Conservation (phyloP, 257 asterid species). For the Rhazya stricta region DNA sequence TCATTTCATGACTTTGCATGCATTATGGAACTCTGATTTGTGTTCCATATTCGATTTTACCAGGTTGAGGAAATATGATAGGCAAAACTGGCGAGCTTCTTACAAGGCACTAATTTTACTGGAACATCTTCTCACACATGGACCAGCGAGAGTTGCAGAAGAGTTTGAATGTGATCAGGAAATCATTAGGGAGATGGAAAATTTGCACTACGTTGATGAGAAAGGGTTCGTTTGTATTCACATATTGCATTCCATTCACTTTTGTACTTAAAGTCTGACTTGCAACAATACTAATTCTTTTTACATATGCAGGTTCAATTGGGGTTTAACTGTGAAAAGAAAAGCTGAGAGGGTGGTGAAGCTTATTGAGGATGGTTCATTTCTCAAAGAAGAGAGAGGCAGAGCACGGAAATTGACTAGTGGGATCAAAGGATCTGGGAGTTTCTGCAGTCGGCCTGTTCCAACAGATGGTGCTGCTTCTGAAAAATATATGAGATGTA, state of each 20-base stretch:
- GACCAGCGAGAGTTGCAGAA: slow-evolving; percentile 71
- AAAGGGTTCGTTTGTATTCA: slow-evolving; percentile 42
- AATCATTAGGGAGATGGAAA: slow-evolving; percentile 45
- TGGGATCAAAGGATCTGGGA: slow-evolving; percentile 79
- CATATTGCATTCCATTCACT: background rate
- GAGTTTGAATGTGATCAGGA: slow-evolving; percentile 60
- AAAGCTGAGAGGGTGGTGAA: slow-evolving; percentile 45
- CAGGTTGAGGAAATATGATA: slow-evolving; percentile 60
- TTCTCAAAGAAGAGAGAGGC: slow-evolving; percentile 64
- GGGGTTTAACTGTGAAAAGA: slow-evolving; percentile 64
- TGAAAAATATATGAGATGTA: slow-evolving; percentile 23
- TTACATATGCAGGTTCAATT: slow-evolving; percentile 49
- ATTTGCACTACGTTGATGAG: slow-evolving; percentile 50
- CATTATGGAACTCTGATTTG: background rate
- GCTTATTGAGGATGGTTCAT: slow-evolving; percentile 47
- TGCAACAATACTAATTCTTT: background rate
- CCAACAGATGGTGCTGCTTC: slow-evolving; percentile 1
- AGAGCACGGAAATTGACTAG: slow-evolving; percentile 52
- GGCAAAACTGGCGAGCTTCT: slow-evolving; percentile 63
- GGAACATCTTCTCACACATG: slow-evolving; percentile 78
- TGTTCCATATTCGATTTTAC: background rate
- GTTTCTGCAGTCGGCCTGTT: slow-evolving; percentile 31
- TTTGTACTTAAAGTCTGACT: background rate
- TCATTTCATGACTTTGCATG: background rate
- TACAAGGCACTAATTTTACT: slow-evolving; percentile 56